Evolutionary conservation across 768 basidiomycete species (phyloP), one percentile per base, ranked within the genome.

Genomic region (Boletales sp.): DNA sequence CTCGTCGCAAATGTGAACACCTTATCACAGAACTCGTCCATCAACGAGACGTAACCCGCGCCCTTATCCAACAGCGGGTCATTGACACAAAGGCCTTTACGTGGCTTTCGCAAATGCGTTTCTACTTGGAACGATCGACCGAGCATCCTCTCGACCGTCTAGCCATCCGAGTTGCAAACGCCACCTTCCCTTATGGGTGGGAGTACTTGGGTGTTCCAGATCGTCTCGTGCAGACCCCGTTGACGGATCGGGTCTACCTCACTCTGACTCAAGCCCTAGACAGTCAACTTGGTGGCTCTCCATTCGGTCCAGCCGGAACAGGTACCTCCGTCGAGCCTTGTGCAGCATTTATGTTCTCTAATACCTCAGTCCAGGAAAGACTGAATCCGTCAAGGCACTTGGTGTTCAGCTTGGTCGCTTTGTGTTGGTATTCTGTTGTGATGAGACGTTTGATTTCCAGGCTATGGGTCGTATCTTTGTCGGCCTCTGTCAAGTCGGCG

Each of bases 401-500:
- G 97, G 97, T 43, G 92, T 97, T 2, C 94, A 97, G 61, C 83
- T 99, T 6, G 97, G 97, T 36, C 86, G 97, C 34, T 99, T 99
- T 62, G 97, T 99, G n/a, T 78, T 99, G 42, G 97, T 99, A n/a
- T 99, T 99, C 74, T 98, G 97, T 66, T 99, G 97, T 63, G 97
- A 99, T 69, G 97, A 99, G 68, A 97, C 91, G 0, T 98, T 99
- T 69, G 97, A 99, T 69, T 98, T 98, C 77, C 94, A 98, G 67
- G 97, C 97, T 2, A 98, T 99, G 97, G 97, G 97, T 55, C 90
- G 97, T 55, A 98, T 99, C 59, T 99, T 99, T 66, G 86, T 98
- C 60, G 97, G 97, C 45, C 81, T 99, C 13, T 99, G 97, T 72
- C 94, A 97, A 76, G 97, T 98, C 32, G 97, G 97, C 30, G 97